Base-by-base conservation (phyloP, 495 filamentous ascomycete species). In the Aspergillus bertholletiae region DNA sequence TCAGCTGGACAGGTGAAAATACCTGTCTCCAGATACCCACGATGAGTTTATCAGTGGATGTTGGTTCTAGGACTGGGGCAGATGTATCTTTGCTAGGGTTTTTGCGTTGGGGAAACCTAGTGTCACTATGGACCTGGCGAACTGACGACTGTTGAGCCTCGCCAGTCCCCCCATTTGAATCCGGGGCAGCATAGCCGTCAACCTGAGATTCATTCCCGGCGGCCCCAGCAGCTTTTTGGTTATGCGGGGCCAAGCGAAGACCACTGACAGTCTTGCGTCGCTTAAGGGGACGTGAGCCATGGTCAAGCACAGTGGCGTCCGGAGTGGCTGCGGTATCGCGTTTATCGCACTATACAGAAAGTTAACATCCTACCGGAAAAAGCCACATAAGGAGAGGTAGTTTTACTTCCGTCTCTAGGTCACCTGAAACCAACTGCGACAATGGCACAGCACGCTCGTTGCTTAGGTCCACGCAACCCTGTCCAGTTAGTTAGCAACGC, bases 21-120 rank as follows among this genome's bases (percentile, higher is more conserved):
- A 64, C 21, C 52, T 60, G 61, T 24, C 61, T 51, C 61, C 61
- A 64, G 5, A 60, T 64, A 23, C 61, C 61, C 1, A 54, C n/a
- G 11, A 60, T 53, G 23, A 64, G 52, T 21, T 60, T 64, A 30
- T 64, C 61, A 12, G 55, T 55, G 4, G 61, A 64, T 0, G 61
- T 58, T 8, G 61, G 61, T 21, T 60, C 54, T 22, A 60, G 23
- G 1, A 54, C 52, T 1, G 57, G 57, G 7, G 40, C 34, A 11
- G 24, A n/a, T 9, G 15, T 8, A 39, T 58, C 61, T 24, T 47
- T 40, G 12, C 27, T 43, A n/a, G 51, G 54, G 24, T 60, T 60
- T 43, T 54, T 59, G 51, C 61, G 57, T 22, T 53, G 57, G 6
- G 61, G 61, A 28, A 64, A 64, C 17, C 61, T 20, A n/a, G 57